These are phyloP conservation scores for Phialophora expanda DNA, from an alignment of 2,329 filamentous ascomycete genomes.

Conservation along the genomic window DNA sequence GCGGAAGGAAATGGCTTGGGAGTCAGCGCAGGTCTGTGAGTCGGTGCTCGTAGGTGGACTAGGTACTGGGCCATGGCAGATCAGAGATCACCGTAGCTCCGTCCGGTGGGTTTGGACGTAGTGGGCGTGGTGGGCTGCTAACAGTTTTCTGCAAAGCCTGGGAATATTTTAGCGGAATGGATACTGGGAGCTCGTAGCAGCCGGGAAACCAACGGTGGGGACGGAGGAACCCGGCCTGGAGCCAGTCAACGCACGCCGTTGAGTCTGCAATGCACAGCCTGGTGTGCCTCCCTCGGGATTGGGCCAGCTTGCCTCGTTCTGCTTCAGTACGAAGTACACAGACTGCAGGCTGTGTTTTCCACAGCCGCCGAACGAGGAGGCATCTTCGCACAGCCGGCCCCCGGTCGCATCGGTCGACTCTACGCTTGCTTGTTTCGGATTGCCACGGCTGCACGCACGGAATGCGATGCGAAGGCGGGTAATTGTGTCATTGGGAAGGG, in stretches of 20 bases:
- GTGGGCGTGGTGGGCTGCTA: constrained; percentile 5
- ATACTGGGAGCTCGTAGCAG: background rate
- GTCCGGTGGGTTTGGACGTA: background rate
- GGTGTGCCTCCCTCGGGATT: constrained; percentile 8
- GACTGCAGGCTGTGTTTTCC: background rate
- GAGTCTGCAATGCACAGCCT: constrained; percentile 17
- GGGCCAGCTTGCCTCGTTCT: background rate
- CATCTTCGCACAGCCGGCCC: background rate
- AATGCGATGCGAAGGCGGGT: constrained; percentile 10
- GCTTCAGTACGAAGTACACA: background rate
- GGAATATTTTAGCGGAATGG: constrained; percentile 1
- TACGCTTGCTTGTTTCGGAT: constrained; percentile 19
- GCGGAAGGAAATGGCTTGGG: constrained; percentile 3
- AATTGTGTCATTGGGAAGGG: constrained; percentile 22
- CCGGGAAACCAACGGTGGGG: background rate
- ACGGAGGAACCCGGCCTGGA: constrained; percentile 2
- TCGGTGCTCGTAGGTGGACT: background rate
- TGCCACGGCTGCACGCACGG: constrained; percentile 14
- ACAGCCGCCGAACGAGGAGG: background rate
- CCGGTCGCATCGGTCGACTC: background rate
- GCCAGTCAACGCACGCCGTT: background rate
- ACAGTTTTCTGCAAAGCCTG: constrained; percentile 9
- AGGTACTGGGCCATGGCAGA: background rate
- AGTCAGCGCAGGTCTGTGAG: constrained; percentile 17
- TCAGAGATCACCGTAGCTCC: constrained; percentile 18